Percentiles rank a stretch among this genome's conserved stretches.
Evolutionary conservation across 768 basidiomycete genomes (phyloP).

Genomic region (Mycena galericulata): DNA sequence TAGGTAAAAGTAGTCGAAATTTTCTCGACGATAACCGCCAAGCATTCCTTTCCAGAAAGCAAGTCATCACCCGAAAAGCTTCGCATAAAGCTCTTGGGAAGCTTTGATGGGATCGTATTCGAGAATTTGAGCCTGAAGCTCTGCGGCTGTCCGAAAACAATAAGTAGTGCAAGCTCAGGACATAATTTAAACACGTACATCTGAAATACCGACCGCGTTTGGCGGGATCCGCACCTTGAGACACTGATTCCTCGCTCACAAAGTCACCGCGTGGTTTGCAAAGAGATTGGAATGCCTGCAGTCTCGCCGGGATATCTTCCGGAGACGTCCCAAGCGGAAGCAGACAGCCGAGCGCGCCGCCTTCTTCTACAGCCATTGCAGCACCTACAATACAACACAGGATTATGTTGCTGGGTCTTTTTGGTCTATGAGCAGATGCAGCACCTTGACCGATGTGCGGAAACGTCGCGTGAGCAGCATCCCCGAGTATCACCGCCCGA

Average conservation of each 20-base stretch:
- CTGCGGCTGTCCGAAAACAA: neutral
- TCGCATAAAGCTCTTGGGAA: neutral
- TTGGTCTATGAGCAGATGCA: too few relatives aligned
- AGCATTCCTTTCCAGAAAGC: too few relatives aligned
- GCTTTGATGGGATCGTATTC: conserved; percentile 1
- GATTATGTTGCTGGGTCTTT: too few relatives aligned
- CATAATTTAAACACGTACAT: neutral
- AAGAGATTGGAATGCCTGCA: conserved; percentile 6
- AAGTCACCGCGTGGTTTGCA: conserved; percentile 19
- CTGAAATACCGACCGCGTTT: conserved; percentile 14
- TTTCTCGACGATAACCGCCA: too few relatives aligned
- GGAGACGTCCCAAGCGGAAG: neutral
- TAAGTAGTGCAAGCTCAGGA: neutral
- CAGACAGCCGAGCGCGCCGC: conserved; percentile 1
- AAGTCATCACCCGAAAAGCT: too few relatives aligned
- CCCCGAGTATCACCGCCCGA: conserved; percentile 2
- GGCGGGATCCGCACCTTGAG: neutral
- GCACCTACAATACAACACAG: neutral
- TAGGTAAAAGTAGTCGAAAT: too few relatives aligned
- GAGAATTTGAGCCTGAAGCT: conserved; percentile 4
- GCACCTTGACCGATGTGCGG: conserved; percentile 9
- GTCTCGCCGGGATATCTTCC: conserved; percentile 11
- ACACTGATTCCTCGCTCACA: conserved; percentile 2
- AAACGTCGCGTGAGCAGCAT: conserved; percentile 8
- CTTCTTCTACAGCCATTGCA: conserved; percentile 19